Percentiles rank a stretch among this genome's conserved stretches.
phyloP scores from a whole-genome alignment of 108 stramenopile genomes.

The Nitzschia sp. region DNA sequence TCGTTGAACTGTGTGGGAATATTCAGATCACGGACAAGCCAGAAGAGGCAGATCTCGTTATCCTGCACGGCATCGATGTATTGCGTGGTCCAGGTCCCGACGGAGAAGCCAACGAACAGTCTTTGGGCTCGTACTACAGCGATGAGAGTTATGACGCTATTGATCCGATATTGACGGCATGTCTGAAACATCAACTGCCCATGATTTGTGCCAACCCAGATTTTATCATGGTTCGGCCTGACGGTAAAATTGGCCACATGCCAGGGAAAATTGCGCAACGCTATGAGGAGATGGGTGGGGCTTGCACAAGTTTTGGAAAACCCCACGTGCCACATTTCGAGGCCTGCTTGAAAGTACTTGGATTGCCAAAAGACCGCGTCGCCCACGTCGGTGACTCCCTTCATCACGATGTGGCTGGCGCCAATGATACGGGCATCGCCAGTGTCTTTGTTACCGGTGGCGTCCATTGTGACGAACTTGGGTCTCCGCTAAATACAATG shows the following conservation, averaged over 20 bases:
- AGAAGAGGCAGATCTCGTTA: conserved; percentile 74
- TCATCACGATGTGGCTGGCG: conserved; percentile 89
- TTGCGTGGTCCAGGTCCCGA: conserved; percentile 31
- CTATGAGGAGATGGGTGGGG: conserved; percentile 61
- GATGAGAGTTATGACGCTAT: conserved; percentile 33
- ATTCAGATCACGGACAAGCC: conserved; percentile 46
- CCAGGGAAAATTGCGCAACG: conserved; percentile 71
- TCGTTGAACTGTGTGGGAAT: conserved; percentile 59
- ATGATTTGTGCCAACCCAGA: conserved; percentile 87
- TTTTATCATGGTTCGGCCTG: conserved; percentile 54
- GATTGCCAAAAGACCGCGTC: conserved; percentile 29
- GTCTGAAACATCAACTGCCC: conserved; percentile 53
- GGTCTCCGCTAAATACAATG: conserved; percentile 28
- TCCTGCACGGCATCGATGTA: conserved; percentile 70
- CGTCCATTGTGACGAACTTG: conserved; percentile 68
- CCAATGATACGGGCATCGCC: conserved; percentile 64
- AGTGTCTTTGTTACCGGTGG: conserved; percentile 75
- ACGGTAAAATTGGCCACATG: conserved; percentile 65
- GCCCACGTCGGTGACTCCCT: conserved; percentile 89
- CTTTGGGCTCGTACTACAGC: conserved; percentile 17
- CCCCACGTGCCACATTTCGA: conserved; percentile 68
- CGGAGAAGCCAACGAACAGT: conserved; percentile 21
- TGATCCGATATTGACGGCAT: conserved; percentile 48
- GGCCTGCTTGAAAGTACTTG: conserved; percentile 53
- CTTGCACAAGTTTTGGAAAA: conserved; percentile 69